These are phyloP conservation scores for Solanum virginianum DNA, from an alignment of 257 asterid species.

Conservation along the genomic window DNA sequence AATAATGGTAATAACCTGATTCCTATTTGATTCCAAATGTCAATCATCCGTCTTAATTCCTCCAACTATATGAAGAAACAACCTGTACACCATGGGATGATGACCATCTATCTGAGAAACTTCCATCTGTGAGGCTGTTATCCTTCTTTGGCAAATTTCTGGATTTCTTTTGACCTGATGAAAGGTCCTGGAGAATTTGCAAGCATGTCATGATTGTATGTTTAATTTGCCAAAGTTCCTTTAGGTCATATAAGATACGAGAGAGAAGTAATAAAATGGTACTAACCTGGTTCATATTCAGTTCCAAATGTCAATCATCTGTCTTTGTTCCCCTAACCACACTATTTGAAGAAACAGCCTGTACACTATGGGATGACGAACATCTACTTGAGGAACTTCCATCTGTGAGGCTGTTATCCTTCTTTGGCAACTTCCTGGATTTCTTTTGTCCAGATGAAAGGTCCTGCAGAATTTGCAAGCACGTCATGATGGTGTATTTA, in stretches of 20 bases:
- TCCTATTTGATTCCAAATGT: slow-evolving; percentile 6
- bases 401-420: slow-evolving; percentile 43
- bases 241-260: not conserved
- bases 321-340: slow-evolving; percentile 46
- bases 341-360: slow-evolving; percentile 65
- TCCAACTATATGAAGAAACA: slow-evolving; percentile 52
- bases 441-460: slow-evolving; percentile 47
- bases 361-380: slow-evolving; percentile 71
- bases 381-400: slow-evolving; percentile 89
- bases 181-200: slow-evolving; percentile 45
- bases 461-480: slow-evolving; percentile 36
- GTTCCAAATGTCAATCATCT: slow-evolving; percentile 22
- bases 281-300: not conserved
- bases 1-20: not conserved
- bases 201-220: not conserved
- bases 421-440: slow-evolving; percentile 38
- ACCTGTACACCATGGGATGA: slow-evolving; percentile 73
- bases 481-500: not conserved
- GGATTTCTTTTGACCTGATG: slow-evolving; percentile 44
- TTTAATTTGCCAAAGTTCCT: not conserved
- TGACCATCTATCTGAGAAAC: slow-evolving; percentile 84
- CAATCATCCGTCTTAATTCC: slow-evolving; percentile 37
- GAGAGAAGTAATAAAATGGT: not conserved
- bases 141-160: slow-evolving; percentile 47
- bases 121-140: slow-evolving; percentile 43